These are phyloP conservation scores for Tulasnella sp. DNA, from an alignment of 768 basidiomycete genomes.

Conservation along the genomic window DNA sequence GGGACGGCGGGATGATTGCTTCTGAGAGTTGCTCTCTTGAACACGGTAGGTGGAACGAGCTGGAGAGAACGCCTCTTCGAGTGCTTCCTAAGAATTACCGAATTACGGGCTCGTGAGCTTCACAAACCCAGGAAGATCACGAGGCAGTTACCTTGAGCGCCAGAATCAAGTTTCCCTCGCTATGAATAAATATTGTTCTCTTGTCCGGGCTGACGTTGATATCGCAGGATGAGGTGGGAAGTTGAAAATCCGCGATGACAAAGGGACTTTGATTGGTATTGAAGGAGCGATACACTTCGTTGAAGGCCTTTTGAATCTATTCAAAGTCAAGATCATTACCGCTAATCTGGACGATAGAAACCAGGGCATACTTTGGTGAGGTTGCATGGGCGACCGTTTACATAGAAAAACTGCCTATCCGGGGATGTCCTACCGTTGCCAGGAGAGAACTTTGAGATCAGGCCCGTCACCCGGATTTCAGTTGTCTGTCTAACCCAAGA, in stretches of 20 bases:
- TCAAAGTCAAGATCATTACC: not conserved
- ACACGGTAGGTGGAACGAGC: conserved; percentile 69
- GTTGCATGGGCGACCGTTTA: conserved; percentile 86
- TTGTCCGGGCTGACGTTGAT: conserved; percentile 97
- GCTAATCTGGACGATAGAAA: not conserved
- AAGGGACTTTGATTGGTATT: conserved; percentile 68
- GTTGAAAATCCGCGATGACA: conserved; percentile 69
- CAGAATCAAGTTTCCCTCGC: conserved; percentile 69
- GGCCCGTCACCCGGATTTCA: conserved; percentile 56
- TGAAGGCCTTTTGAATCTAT: conserved; percentile 80
- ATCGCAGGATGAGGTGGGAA: conserved; percentile 75
- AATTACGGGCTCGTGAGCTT: not conserved
- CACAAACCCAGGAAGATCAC: not conserved
- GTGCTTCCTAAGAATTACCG: conserved; percentile 40
- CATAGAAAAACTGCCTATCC: conserved; percentile 86
- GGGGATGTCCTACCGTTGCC: conserved; percentile 68
- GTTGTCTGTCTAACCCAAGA: conserved; percentile 21
- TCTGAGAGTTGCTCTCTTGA: conserved; percentile 16
- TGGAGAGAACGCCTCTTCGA: conserved; percentile 61
- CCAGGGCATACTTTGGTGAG: conserved; percentile 51
- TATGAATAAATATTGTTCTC: conserved; percentile 86
- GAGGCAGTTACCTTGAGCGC: conserved; percentile 57
- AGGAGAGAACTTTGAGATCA: conserved; percentile 74
- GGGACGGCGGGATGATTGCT: not conserved
- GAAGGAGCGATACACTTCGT: conserved; percentile 87